These are phyloP conservation scores for Trichoderma afroharzianum DNA, from an alignment of 2,329 filamentous ascomycete species.

Conservation along the genomic window DNA sequence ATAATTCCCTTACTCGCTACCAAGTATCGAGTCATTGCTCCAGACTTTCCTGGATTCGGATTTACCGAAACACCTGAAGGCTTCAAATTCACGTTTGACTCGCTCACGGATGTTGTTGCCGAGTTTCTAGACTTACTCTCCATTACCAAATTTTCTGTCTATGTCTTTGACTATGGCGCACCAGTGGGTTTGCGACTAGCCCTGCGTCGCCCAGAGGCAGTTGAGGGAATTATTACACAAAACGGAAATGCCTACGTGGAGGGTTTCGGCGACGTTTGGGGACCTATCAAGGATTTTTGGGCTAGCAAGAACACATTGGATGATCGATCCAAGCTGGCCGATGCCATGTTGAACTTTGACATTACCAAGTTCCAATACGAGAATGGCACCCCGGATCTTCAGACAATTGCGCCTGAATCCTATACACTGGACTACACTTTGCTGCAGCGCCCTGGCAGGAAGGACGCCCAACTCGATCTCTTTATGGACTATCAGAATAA, in stretches of 20 bases:
- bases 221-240: conserved; percentile 4
- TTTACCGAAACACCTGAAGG: conserved; percentile 3
- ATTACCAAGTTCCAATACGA: conserved; percentile 12
- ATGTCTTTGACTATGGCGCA: conserved; percentile 9
- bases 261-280: conserved; percentile 9
- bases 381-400: not conserved
- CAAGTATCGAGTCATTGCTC: conserved; percentile 6
- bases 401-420: not conserved
- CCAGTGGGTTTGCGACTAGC: conserved; percentile 3
- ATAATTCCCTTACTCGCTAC: conserved; percentile 5
- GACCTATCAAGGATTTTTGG: conserved; percentile 6
- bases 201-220: not conserved
- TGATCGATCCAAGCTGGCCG: conserved; percentile 1
- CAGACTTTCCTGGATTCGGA: conserved; percentile 5
- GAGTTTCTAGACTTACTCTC: conserved; percentile 2
- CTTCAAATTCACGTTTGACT: conserved; percentile 5
- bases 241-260: conserved; percentile 10
- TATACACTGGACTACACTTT: conserved; percentile 3
- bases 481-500: conserved; percentile 10
- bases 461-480: conserved; percentile 7
- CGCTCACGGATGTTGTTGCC: not conserved
- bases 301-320: not conserved
- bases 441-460: conserved; percentile 3
- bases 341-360: conserved; percentile 6
- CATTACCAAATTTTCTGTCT: not conserved